Conservation (phyloP, 2,329 filamentous ascomycete species). For the Rosellinia necatrix region DNA sequence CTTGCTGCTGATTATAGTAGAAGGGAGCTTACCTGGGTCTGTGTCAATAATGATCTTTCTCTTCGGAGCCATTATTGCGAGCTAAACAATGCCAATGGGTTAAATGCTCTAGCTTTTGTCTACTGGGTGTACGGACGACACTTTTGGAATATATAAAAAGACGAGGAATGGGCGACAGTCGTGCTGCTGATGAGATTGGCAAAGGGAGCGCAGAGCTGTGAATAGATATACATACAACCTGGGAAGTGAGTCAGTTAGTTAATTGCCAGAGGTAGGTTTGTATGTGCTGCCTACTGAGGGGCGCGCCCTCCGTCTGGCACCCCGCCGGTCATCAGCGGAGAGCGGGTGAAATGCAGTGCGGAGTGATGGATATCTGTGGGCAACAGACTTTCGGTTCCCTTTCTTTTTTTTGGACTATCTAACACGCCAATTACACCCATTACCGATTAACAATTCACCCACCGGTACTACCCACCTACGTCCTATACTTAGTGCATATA, state of each 20-base stretch:
- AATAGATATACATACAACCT: no score
- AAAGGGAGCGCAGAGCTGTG: no score
- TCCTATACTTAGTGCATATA: not conserved
- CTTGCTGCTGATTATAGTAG: not conserved
- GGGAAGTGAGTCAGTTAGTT: no score
- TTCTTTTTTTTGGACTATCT: not conserved
- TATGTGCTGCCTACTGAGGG: conserved; percentile 10
- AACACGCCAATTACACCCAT: no score
- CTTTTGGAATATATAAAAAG: no score
- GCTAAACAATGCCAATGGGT: conserved; percentile 1
- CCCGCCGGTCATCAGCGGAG: conserved; percentile 37
- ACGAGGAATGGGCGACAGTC: no score
- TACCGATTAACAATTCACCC: not conserved
- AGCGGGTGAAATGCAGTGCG: conserved; percentile 14
- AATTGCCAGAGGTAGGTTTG: no score
- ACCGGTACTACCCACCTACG: not conserved
- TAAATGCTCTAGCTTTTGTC: not conserved
- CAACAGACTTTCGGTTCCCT: conserved; percentile 5
- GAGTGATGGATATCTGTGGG: not conserved
- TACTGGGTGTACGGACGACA: not conserved
- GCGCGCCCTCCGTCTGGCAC: conserved; percentile 17
- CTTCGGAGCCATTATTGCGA: conserved; percentile 62
- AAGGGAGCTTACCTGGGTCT: conserved; percentile 69
- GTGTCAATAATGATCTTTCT: conserved; percentile 93
- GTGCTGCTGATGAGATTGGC: no score